A percentile compares a stretch with the other conserved stretches of the same genome.
phyloP scores from a whole-genome alignment of 2,329 filamentous ascomycete genomes.

The Fusarium nanum region DNA sequence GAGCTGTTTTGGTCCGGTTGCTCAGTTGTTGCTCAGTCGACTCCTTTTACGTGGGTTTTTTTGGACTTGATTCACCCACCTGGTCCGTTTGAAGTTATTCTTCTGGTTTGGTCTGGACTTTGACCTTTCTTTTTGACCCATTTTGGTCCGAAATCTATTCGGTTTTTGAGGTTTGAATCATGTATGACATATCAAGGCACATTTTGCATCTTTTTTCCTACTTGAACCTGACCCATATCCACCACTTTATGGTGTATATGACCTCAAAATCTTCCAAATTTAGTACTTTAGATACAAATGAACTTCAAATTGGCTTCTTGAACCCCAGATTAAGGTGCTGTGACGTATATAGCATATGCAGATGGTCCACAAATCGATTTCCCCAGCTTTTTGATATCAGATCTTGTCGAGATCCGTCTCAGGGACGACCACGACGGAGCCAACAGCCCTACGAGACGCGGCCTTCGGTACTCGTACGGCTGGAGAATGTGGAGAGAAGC shows the following conservation, averaged over 20 bases:
- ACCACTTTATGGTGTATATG: not conserved
- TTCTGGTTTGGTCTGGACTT: slow-evolving; percentile 2
- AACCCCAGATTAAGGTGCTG: slow-evolving; percentile 27
- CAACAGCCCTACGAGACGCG: slow-evolving; percentile 24
- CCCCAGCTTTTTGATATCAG: slow-evolving; percentile 21
- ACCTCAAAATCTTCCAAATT: not conserved
- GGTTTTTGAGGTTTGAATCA: slow-evolving; percentile 13
- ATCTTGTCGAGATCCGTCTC: slow-evolving; percentile 32
- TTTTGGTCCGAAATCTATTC: not conserved
- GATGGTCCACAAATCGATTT: slow-evolving; percentile 40
- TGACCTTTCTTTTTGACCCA: not conserved
- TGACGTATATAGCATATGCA: slow-evolving; percentile 37
- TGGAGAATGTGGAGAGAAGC: slow-evolving; percentile 31
- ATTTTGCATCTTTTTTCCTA: slow-evolving; percentile 7
- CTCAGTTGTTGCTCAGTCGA: slow-evolving; percentile 28
- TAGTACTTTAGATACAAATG: slow-evolving; percentile 3
- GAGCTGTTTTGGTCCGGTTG: slow-evolving; percentile 14
- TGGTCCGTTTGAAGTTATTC: slow-evolving; percentile 1
- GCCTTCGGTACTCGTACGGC: slow-evolving; percentile 23
- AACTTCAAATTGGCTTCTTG: slow-evolving; percentile 18
- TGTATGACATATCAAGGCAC: not conserved
- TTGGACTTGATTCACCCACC: not conserved
- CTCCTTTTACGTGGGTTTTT: slow-evolving; percentile 12
- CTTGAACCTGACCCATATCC: not conserved
- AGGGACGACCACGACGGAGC: slow-evolving; percentile 21